These are phyloP conservation scores for Syzygium oleosum DNA, from an alignment of 345 rosid genomes.

Conservation along the genomic window DNA sequence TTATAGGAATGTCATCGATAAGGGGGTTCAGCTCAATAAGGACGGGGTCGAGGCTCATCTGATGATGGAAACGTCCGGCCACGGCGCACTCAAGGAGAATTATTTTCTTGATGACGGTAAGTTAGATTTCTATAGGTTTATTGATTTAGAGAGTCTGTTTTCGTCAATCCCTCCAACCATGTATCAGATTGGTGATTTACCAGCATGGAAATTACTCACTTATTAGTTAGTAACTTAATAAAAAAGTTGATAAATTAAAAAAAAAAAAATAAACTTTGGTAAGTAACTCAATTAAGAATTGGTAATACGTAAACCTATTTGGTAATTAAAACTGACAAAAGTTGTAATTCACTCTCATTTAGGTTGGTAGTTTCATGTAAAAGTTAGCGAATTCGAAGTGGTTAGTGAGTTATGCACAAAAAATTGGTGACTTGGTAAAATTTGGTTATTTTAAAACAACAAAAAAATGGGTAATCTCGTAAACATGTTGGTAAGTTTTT, in stretches of 20 bases:
- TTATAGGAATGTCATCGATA: conserved; percentile 83
- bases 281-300: neutral
- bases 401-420: neutral
- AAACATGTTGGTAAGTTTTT: neutral
- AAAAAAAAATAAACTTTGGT: neutral
- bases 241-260: neutral
- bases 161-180: neutral
- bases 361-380: neutral
- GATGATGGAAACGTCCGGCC: conserved; percentile 98
- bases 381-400: neutral
- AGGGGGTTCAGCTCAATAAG: conserved; percentile 68
- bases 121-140: neutral
- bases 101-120: conserved; percentile 86
- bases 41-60: conserved; percentile 81
- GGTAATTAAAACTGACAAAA: neutral
- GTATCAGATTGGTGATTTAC: neutral
- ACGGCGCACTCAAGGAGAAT: conserved; percentile 92
- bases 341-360: neutral
- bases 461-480: neutral
- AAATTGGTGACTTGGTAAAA: neutral
- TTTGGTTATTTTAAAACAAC: neutral
- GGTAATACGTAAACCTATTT: neutral
- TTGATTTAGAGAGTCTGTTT: neutral
- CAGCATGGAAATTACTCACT: neutral
- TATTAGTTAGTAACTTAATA: neutral